Evolutionary conservation across 805 yeast genomes (phyloP), one percentile per base, ranked within the genome.

Genomic region (Kurtzmaniella fragi): DNA sequence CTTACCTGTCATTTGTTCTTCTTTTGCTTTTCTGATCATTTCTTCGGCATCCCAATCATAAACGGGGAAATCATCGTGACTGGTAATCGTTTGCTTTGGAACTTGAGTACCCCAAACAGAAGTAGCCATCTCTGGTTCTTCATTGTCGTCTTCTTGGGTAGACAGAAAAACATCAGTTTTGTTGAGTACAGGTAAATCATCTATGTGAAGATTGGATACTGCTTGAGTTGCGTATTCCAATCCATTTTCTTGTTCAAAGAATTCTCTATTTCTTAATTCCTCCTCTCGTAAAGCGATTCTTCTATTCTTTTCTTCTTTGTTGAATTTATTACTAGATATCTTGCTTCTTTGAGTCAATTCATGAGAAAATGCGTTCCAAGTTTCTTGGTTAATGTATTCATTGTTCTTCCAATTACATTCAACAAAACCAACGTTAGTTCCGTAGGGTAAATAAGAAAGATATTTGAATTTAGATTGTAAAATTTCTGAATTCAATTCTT

Each of bases 81-180:
- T 61, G 45, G 62, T 10, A 57, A 59, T 26, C 59, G 60, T 71
- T 1, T 62, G 48, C 38, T 61, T 67, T 4, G 72, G 73, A 2
- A 78, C 75, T 38, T 61, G 67, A 1, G 93, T 84, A 0, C 95
- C 95, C 95, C 95, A 85, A 2, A 85, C 78, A 0, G 93, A 81
- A 1, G 77, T 20, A 5, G 25, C 25, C 25, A 20, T 20, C 8
- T 74, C 30, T 68, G 64, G 39, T 53, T 61, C 37, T 31, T 35
- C 43, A 4, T 36, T 34, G 2, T 34, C 37, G 2, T 40, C 46
- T 3, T 37, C 44, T 3, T 44, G 43, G 1, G 43, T 39, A 9
- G n/a, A 13, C 41, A 27, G 39, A 17, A 11, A 23, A n/a, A 3
- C n/a, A n/a, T 17, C 17, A 5, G n/a, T 15, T 11, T 11, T 31